Percentiles rank a stretch among this genome's conserved stretches.
Conservation (phyloP, 2,329 filamentous ascomycete genomes). For the Paecilomyces variotii region DNA sequence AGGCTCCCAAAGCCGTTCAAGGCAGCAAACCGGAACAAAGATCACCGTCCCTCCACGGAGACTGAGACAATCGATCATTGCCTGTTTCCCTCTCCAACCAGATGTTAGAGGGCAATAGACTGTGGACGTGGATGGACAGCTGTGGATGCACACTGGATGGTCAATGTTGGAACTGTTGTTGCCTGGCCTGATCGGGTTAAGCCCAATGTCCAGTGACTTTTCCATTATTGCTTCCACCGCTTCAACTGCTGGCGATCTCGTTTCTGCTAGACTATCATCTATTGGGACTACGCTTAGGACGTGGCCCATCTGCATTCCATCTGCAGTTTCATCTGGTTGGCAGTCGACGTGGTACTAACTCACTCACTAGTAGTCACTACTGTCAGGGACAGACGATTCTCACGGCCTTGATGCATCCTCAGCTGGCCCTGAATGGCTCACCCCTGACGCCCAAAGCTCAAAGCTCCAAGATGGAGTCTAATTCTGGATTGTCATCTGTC, state of each 20-base stretch:
- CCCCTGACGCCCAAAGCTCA: background rate
- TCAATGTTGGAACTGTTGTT: background rate
- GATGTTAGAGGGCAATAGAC: background rate
- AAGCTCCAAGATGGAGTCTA: background rate
- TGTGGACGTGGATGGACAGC: background rate
- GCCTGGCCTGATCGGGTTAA: background rate
- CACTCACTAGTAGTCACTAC: too few relatives aligned
- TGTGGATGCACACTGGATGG: background rate
- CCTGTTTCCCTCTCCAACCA: background rate
- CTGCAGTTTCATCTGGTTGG: background rate
- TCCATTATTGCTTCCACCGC: background rate
- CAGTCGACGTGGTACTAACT: background rate
- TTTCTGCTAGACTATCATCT: background rate
- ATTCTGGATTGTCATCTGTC: background rate
- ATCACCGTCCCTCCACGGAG: background rate
- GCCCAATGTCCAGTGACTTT: background rate
- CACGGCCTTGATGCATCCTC: background rate
- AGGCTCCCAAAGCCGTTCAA: background rate
- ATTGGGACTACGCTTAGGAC: background rate
- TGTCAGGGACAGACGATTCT: background rate
- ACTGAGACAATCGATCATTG: background rate
- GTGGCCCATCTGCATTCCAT: background rate
- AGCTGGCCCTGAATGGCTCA: background rate
- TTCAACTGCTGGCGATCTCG: background rate
- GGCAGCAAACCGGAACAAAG: background rate